Evolutionary conservation across 345 rosid species (phyloP), one percentile per base, ranked within the genome.

Genomic region (Brassica carinata): DNA sequence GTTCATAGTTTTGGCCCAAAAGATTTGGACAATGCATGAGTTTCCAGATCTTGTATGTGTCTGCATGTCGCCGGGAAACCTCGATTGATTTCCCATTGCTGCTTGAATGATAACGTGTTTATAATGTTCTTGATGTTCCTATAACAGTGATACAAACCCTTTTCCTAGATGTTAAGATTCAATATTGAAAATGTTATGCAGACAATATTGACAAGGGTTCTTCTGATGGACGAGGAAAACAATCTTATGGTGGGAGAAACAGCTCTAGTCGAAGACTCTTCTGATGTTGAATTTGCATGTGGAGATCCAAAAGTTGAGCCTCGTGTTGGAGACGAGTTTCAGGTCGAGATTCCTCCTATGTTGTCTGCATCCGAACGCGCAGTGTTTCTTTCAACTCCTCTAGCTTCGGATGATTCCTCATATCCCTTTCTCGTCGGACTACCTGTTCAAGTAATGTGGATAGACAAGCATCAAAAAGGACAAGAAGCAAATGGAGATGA

Each of bases 241-340:
- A 79, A 82, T 83, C 70, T 72, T 45, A 34, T 75, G 14, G 84
- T 23, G 26, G 26, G 26, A 23, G 87, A 85, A 76, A 59, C 76
- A 75, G 72, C 40, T 61, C 69, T 86, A 72, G 29, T 67, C 2
- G 75, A 79, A 71, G 83, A 77, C 58, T 86, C 89, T 45, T 84
- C 73, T 74, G 86, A 79, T 78, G 80, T n/a, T 70, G 83, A 67
- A 73, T 87, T 85, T 75, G 59, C 83, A 3, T 86, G 79, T 58
- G 93, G 93, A 40, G 85, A 85, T 80, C 93, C 85, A 36, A 74
- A 71, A 77, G 71, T 83, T 71, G 84, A 79, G 81, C 87, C 89
- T 65, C 88, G 94, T 74, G 77, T 90, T 77, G 97, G 97, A 27
- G 86, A 88, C 5, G 86, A 87, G 13, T 92, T 83, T 80, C 97